Base-by-base conservation (phyloP, 2,329 filamentous ascomycete genomes). In the Microdochium trichocladiopsis region DNA sequence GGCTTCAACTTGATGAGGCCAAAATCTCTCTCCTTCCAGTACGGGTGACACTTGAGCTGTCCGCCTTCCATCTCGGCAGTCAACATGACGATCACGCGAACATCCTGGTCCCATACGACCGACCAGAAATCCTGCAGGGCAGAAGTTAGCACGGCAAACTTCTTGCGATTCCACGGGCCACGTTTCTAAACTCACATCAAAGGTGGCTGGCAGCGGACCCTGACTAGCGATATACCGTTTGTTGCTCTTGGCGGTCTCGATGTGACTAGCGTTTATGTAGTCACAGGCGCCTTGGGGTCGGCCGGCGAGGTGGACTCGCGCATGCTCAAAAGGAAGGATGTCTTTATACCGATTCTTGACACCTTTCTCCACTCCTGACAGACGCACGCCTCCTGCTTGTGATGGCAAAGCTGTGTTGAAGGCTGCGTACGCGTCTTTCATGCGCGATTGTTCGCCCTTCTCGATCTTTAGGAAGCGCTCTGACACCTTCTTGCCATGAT, bases 261-360 rank as follows among this genome's bases (percentile, higher is more conserved):
- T 75, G 60, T 95, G 83, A 66, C 89, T 97, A 18, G 92, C 94
- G 64, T 99, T 99, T 70, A 99, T 84, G 63, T 99, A 99, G 67
- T 99, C 94, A 67, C 93, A 96, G 22, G 76, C 78, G 12, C 85
- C 86, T 1, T 79, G 73, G 0, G 79, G 72, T 33, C 86, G 82
- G 43, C 83, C 82, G 58, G 88, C 78, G 48, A 99, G 71, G 58
- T 83, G 90, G 51, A 99, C 94, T 54, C 94, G 78, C 2, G 90
- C 86, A 68, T 99, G 94, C 63, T 97, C 93, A 65, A 95, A 99
- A 0, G 94, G 94, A 71, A 95, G 86, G 52, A 97, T 96, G 60
- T 96, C 95, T 72, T 96, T 97, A 74, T 99, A 99, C 9, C 94
- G 83, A 61, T 99, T 99, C 74, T 97, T 97, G 18, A 79, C 83